Conservation (phyloP, 345 rosid genomes). For the Brassica nigra region DNA sequence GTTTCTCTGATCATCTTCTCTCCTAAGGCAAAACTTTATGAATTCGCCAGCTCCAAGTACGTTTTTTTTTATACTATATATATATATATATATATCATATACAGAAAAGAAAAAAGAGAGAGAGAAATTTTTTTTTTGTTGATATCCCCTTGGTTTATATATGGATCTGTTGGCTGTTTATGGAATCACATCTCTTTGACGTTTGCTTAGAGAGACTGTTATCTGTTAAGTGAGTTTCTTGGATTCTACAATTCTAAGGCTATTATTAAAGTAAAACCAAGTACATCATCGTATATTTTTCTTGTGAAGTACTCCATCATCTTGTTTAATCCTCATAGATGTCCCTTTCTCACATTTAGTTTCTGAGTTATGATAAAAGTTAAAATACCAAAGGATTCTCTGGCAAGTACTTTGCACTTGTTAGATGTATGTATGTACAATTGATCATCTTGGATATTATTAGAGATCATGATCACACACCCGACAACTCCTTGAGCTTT, state of each 20-base stretch:
- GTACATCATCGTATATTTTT: constrained; percentile 15
- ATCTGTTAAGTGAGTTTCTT: constrained; percentile 20
- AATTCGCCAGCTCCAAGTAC: constrained; percentile 67
- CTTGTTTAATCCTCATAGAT: constrained; percentile 15
- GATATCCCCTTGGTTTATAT: not conserved
- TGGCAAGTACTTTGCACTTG: constrained; percentile 6
- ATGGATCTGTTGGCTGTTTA: constrained; percentile 18
- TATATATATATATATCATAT: not conserved
- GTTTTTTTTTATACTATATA: not conserved
- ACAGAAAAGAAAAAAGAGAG: not conserved
- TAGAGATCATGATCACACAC: constrained; percentile 22
- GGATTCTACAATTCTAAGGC: constrained; percentile 38
- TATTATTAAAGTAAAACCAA: constrained; percentile 39
- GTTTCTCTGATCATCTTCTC: constrained; percentile 78
- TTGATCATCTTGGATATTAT: not conserved
- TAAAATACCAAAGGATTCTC: not conserved
- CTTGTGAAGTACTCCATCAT: not conserved
- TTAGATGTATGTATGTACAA: not conserved
- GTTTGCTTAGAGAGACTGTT: constrained; percentile 14
- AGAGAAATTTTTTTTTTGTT: not conserved
- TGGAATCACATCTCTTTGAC: constrained; percentile 25
- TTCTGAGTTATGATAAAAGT: constrained; percentile 6
- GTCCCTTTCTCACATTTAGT: constrained; percentile 14
- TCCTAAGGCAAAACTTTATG: constrained; percentile 67
- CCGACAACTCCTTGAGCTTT: constrained; percentile 14